These are phyloP conservation scores for Aspergillus fijiensis DNA, from an alignment of 2,329 filamentous ascomycete species.

Conservation along the genomic window DNA sequence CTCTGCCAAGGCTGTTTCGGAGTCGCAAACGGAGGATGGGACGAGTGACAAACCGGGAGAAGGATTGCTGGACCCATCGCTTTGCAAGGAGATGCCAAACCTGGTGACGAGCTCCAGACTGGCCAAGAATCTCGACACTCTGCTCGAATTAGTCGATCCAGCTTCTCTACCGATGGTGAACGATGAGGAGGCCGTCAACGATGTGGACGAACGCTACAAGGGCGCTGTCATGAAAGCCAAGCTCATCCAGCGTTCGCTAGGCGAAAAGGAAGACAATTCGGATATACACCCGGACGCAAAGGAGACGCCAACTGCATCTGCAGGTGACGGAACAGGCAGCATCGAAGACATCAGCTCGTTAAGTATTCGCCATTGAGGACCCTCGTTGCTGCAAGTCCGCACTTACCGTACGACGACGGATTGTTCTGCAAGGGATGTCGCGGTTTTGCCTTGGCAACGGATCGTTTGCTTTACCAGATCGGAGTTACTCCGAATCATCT, in stretches of 20 bases:
- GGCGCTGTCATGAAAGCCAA: constrained; percentile 80
- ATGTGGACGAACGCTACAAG: constrained; percentile 87
- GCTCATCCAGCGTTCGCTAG: constrained; percentile 72
- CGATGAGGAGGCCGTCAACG: constrained; percentile 81
- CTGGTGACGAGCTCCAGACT: constrained; percentile 63
- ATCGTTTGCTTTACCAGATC: not conserved
- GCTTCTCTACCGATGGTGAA: constrained; percentile 77
- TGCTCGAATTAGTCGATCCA: constrained; percentile 77
- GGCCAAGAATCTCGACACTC: constrained; percentile 70
- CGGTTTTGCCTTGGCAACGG: not conserved
- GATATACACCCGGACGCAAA: constrained; percentile 31
- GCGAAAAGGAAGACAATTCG: constrained; percentile 43
- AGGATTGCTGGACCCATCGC: constrained; percentile 27
- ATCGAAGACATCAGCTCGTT: constrained; percentile 51
- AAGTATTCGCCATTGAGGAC: constrained; percentile 38
- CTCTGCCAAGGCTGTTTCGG: constrained; percentile 13
- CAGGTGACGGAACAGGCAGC: constrained; percentile 41
- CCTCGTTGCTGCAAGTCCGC: not conserved
- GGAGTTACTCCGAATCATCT: constrained; percentile 1
- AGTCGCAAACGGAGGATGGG: not conserved
- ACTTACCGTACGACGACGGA: not conserved
- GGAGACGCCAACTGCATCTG: constrained; percentile 23
- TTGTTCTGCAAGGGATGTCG: not conserved
- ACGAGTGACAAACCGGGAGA: constrained; percentile 15
- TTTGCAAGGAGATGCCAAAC: constrained; percentile 44